phyloP scores from a whole-genome alignment of 2,329 filamentous ascomycete genomes.

The Phaeosphaeriaceae sp. region DNA sequence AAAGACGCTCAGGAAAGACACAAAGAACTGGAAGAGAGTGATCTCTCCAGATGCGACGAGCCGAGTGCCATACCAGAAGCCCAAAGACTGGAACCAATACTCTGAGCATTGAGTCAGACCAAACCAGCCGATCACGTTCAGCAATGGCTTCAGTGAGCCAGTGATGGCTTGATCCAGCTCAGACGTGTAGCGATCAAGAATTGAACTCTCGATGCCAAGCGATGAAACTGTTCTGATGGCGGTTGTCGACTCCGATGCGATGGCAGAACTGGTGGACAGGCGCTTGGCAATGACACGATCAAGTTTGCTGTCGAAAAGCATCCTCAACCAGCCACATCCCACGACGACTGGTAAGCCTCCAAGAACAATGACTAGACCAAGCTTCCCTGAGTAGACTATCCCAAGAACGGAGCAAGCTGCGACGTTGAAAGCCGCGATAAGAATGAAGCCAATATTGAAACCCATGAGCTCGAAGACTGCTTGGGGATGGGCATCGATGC shows the following conservation, averaged over 20 bases:
- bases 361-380: conserved; percentile 20
- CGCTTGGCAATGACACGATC: conserved; percentile 58
- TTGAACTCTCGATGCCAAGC: conserved; percentile 74
- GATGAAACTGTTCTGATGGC: conserved; percentile 88
- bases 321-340: conserved; percentile 71
- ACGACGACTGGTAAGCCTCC: conserved; percentile 13
- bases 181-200: conserved; percentile 68
- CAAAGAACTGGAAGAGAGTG: conserved; percentile 86
- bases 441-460: conserved; percentile 18
- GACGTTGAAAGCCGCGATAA: conserved; percentile 15
- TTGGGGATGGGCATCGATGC: conserved; percentile 55
- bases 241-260: conserved; percentile 19
- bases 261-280: conserved; percentile 77
- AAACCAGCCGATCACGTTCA: conserved; percentile 64
- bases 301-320: conserved; percentile 67
- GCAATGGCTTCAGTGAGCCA: conserved; percentile 13
- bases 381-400: conserved; percentile 21
- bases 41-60: conserved; percentile 57
- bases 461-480: conserved; percentile 51
- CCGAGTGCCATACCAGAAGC: conserved; percentile 61
- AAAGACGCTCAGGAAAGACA: conserved; percentile 86
- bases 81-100: conserved; percentile 73
- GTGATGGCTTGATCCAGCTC: conserved; percentile 64
- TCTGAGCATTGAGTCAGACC: conserved; percentile 81
- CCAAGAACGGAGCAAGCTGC: conserved; percentile 14